Base-by-base conservation (phyloP, 495 filamentous ascomycete species). In the Penicillium lagena region DNA sequence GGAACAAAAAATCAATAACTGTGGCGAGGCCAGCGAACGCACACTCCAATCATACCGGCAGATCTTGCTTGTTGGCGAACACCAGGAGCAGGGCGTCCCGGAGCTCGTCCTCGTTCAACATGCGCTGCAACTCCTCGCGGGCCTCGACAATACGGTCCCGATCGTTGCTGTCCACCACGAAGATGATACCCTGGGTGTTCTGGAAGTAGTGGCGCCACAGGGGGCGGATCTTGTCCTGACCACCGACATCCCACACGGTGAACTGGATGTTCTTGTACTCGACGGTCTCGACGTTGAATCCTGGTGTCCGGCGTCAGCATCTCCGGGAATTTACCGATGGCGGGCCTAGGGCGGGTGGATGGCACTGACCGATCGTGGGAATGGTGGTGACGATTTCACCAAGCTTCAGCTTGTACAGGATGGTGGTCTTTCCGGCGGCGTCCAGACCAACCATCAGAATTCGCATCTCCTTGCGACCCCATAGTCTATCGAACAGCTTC, bases 241-340 rank as follows among this genome's bases (percentile, higher is more conserved):
- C 93, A 78, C 93, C 93, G 64, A 99, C 93, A 82, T 99, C 93
- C 93, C 93, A 99, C 69, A 99, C 93, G 66, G 93, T 99, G 78
- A 99, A 99, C 68, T 96, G 90, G 68, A 99, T 96, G 81, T 99
- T 97, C 83, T 96, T 96, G 78, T 97, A 99, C 68, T 96, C 94
- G 71, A 99, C 94, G 36, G 93, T 97, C 81, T 99, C 93, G 67
- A 99, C 93, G 78, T 99, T 99, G 81, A 99, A 99, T 54, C 93
- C 93, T 95, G 56, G 39, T 34, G 5, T 34, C 9, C n/a, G 2
- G 1, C 1, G 32, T 34, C 32, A 34, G 32, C 32, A 10, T 11
- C 32, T 10, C 32, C 5, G 32, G 10, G 32, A 34, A 34, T 9
- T 34, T 34, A 11, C 32, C 32, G n/a, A 33, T 1, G 31, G 31